These are phyloP conservation scores for Podospora fimiseda DNA, from an alignment of 495 filamentous ascomycete species.

Conservation along the genomic window DNA sequence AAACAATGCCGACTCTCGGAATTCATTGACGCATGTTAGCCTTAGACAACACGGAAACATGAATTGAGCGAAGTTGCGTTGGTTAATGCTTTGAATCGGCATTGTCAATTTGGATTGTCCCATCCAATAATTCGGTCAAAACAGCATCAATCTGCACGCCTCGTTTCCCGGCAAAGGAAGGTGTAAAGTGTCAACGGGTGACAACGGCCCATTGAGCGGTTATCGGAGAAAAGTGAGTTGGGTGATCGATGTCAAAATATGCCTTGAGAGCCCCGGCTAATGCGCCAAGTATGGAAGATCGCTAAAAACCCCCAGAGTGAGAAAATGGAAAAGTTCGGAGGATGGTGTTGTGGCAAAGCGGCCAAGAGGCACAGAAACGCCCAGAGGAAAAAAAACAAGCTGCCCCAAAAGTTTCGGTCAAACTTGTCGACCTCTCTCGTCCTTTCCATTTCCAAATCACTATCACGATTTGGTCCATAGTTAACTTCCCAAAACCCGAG, in stretches of 20 bases:
- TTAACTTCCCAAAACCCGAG: background rate
- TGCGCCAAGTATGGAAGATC: background rate
- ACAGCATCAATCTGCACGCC: background rate
- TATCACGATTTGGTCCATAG: background rate
- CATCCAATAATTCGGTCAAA: background rate
- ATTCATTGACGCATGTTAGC: background rate
- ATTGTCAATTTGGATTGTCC: background rate
- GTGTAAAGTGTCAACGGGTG: background rate
- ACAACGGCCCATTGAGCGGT: background rate
- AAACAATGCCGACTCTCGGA: too few species aligned
- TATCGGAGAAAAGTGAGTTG: background rate
- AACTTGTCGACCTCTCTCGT: background rate
- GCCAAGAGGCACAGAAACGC: background rate
- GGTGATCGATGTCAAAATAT: background rate
- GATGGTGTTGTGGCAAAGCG: background rate
- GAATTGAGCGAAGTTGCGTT: background rate
- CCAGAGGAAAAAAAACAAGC: background rate
- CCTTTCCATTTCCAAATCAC: background rate
- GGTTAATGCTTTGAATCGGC: background rate
- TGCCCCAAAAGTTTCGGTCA: background rate
- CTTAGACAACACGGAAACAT: background rate
- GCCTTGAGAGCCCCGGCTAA: background rate
- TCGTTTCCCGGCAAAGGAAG: background rate
- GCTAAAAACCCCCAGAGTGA: background rate
- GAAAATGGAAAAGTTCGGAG: background rate